phyloP scores from a whole-genome alignment of 768 basidiomycete genomes.

The Trametes meyenii region DNA sequence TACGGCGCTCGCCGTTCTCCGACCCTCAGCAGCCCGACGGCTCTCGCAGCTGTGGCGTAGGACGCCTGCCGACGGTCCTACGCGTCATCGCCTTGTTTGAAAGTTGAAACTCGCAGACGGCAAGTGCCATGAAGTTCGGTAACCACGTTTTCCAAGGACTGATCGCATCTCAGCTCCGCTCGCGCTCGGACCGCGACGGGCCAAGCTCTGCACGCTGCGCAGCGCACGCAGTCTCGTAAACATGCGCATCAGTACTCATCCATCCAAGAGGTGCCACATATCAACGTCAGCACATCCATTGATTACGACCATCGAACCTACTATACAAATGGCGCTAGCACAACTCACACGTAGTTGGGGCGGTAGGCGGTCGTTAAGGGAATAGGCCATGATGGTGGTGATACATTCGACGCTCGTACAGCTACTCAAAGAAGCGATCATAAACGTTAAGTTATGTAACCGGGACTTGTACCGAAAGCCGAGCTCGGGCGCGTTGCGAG shows the following conservation, averaged over 20 bases:
- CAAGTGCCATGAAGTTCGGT: background rate
- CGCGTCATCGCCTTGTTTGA: too few relatives aligned
- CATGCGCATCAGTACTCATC: background rate
- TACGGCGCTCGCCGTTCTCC: too few relatives aligned
- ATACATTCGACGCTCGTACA: slow-evolving; percentile 18
- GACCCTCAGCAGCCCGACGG: too few relatives aligned
- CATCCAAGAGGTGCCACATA: background rate
- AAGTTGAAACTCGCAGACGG: too few relatives aligned
- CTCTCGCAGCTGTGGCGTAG: too few relatives aligned
- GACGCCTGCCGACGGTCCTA: too few relatives aligned
- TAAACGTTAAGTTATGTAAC: slow-evolving; percentile 7
- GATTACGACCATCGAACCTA: background rate
- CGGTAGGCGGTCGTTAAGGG: background rate
- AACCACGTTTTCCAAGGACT: background rate
- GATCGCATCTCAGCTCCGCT: background rate
- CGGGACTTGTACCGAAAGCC: background rate
- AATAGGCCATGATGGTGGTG: slow-evolving; percentile 4
- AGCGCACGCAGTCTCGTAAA: background rate
- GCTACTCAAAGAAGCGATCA: slow-evolving; percentile 8
- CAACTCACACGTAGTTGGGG: background rate
- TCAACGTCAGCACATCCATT: background rate
- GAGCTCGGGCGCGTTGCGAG: background rate
- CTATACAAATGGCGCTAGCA: background rate
- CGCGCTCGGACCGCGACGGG: background rate
- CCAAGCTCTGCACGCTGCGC: background rate